Base-by-base conservation (phyloP, 106 monocot species). In the Dioscorea alata region DNA sequence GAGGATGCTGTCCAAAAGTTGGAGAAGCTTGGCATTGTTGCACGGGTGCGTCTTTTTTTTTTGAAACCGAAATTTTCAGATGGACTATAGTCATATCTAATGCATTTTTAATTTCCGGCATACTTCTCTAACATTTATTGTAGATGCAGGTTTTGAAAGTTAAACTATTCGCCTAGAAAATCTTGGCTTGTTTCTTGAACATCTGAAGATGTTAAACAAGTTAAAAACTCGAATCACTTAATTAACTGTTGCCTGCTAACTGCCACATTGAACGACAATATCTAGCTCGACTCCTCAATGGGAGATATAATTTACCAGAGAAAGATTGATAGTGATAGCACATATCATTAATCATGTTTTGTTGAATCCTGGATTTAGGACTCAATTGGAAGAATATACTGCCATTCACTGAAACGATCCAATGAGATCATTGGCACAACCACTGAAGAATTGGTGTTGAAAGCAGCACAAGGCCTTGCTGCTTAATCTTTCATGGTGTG, bases 371-470 rank as follows among this genome's bases (percentile, higher is more conserved):
- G 16, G 31, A 13, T 19, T 32, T 64, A 92, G 96, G 91, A 96
- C 57, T 65, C 83, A 10, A 63, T 89, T 48, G 96, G 86, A 73
- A 88, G 82, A 67, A 84, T 92, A 14, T 88, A 72, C 50, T 84
- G 84, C 69, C 65, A 82, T 12, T 71, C 91, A 49, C 66, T 92
- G 64, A 86, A 96, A 67, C 71, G 82, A 25, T 88, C 91, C 28
- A 96, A 92, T 68, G 89, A 89, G 68, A 92, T 86, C 68, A 91
- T 96, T 32, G 96, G 96, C 28, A 22, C 84, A 12, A 96, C 96
- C 12, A 96, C 91, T 4, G 91, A 96, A 65, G 91, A 92, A 70
- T 5, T 86, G 74, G 90, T 96, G 61, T 28, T 92, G 23, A 89
- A 80, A 86, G 84, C 80, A 51, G 80, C 49, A 64, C 73, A 81